A percentile compares a stretch with the other conserved stretches of the same genome.
These are phyloP conservation scores for Fusarium humuli DNA, from an alignment of 2,329 filamentous ascomycete species.

Conservation along the genomic window DNA sequence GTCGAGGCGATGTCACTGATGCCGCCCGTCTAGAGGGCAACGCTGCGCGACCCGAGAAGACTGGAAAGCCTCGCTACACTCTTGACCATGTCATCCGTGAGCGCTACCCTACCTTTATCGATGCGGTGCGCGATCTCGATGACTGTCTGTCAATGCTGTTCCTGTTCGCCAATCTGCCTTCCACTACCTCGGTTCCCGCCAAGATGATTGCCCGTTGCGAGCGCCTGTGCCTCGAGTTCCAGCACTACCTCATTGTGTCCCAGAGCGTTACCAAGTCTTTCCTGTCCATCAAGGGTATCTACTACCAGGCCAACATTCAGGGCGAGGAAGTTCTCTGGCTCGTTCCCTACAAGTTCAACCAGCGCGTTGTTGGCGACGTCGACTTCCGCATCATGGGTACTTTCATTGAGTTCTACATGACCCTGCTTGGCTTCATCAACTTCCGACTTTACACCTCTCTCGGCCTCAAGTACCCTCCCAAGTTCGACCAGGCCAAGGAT, in stretches of 20 bases:
- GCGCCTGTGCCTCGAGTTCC: constrained; percentile 91
- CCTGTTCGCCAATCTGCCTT: constrained; percentile 95
- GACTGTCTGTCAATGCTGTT: constrained; percentile 98
- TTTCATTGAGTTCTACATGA: constrained; percentile 99
- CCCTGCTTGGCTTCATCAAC: constrained; percentile 94
- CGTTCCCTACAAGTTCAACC: constrained; percentile 97
- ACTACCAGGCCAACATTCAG: constrained; percentile 97
- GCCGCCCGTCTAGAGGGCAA: constrained; percentile 88
- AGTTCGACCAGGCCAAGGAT: constrained; percentile 88
- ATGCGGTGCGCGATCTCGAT: constrained; percentile 93
- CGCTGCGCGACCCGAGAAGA: constrained; percentile 89
- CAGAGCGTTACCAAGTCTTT: constrained; percentile 95
- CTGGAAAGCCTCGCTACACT: constrained; percentile 87
- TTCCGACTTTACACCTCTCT: constrained; percentile 92
- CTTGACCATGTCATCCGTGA: constrained; percentile 98
- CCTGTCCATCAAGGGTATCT: constrained; percentile 98
- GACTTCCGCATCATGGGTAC: constrained; percentile 99
- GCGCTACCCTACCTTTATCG: constrained; percentile 96
- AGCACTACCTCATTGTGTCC: constrained; percentile 95
- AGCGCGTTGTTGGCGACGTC: constrained; percentile 91
- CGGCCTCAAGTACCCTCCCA: constrained; percentile 94
- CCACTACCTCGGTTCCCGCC: constrained; percentile 86
- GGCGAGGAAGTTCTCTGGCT: constrained; percentile 98
- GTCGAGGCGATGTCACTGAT: constrained; percentile 89
- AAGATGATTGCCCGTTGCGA: constrained; percentile 98